phyloP scores from a whole-genome alignment of 2,329 filamentous ascomycete species.

The Ascochyta fabae region DNA sequence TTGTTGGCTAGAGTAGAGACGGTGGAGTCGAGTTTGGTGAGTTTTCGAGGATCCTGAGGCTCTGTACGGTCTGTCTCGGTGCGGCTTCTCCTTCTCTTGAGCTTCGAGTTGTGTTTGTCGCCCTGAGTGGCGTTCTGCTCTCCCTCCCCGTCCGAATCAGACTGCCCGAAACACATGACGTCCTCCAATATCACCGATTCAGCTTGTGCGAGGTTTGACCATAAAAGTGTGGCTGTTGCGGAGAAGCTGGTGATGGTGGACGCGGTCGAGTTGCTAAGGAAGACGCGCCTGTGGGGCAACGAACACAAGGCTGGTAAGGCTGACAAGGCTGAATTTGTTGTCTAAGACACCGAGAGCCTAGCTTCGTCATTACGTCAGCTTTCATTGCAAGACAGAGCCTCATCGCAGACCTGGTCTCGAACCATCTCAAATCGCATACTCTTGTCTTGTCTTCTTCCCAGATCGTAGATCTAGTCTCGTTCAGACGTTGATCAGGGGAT shows the following conservation, averaged over 20 bases:
- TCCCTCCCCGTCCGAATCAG: conserved; percentile 1
- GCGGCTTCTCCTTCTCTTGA: conserved; percentile 10
- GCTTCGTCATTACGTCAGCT: conserved; percentile 28
- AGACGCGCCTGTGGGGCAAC: conserved; percentile 23
- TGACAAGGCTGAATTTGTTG: conserved; percentile 1
- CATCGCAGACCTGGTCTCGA: conserved; percentile 9
- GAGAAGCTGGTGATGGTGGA: neutral
- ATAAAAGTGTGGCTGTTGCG: conserved; percentile 1
- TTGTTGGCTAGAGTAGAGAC: conserved; percentile 1
- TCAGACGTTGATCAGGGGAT: conserved; percentile 20
- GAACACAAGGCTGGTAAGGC: conserved; percentile 1
- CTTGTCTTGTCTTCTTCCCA: neutral
- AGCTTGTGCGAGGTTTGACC: neutral
- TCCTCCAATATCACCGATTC: neutral
- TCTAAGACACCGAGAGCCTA: conserved; percentile 18
- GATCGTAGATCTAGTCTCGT: neutral
- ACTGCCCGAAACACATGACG: conserved; percentile 7
- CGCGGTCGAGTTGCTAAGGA: neutral
- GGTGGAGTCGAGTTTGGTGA: conserved; percentile 6
- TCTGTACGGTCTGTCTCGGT: neutral
- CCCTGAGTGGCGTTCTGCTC: neutral
- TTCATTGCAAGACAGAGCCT: conserved; percentile 19
- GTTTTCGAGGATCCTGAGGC: conserved; percentile 4
- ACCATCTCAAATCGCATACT: conserved; percentile 5
- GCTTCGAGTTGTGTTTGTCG: neutral